These are phyloP conservation scores for Pelargonium nanum DNA, from an alignment of 345 rosid genomes.

Conservation along the genomic window DNA sequence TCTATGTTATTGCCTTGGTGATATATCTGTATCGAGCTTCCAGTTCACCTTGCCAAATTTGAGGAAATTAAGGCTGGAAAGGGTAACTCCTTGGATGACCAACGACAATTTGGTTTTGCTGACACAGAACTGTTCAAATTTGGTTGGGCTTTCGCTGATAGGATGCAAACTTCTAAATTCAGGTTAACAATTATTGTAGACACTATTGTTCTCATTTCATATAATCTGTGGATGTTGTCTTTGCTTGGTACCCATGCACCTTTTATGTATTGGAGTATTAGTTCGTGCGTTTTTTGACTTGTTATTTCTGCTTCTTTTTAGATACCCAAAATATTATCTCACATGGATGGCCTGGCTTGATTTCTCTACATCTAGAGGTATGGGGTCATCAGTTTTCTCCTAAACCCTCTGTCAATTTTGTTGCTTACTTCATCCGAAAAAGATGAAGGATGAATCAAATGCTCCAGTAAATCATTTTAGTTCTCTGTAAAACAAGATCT, in stretches of 20 bases:
- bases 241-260: neutral
- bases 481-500: neutral
- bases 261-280: neutral
- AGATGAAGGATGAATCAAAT: too few species aligned
- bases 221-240: neutral
- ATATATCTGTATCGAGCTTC: constrained; percentile 52
- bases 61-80: constrained; percentile 50
- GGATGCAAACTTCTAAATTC: constrained; percentile 55
- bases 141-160: constrained; percentile 50
- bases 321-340: constrained; percentile 56
- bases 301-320: constrained; percentile 16
- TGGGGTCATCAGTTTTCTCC: constrained; percentile 10
- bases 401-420: too few species aligned
- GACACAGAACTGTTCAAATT: constrained; percentile 36
- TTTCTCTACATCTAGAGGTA: constrained; percentile 63
- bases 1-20: constrained; percentile 68
- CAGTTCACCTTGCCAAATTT: constrained; percentile 31
- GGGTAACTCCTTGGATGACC: constrained; percentile 76
- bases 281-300: constrained; percentile 4
- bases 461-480: too few species aligned
- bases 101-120: constrained; percentile 47
- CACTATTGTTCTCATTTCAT: neutral
- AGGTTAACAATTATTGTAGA: constrained; percentile 28
- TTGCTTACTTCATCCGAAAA: too few species aligned
- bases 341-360: constrained; percentile 68